A percentile compares a stretch with the other conserved stretches of the same genome.
Evolutionary conservation across 192 early-diverging fungal species (phyloP).

Genomic region (Umbelopsis isabellina): DNA sequence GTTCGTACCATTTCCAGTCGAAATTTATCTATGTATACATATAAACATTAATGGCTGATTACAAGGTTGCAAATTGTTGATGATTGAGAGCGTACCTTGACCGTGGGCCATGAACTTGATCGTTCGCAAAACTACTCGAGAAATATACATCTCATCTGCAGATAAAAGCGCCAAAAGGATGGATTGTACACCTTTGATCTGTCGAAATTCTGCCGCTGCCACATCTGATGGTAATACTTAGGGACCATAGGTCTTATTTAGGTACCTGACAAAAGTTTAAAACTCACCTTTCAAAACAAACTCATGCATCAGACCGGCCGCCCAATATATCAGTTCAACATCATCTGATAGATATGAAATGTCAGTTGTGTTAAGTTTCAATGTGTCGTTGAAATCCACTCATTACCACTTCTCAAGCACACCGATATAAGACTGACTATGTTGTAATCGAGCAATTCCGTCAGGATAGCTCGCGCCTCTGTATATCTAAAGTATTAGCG

Average conservation of each 20-base stretch:
- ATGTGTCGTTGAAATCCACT: not conserved
- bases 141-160: conserved; percentile 66
- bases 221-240: conserved; percentile 50
- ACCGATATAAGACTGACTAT: conserved; percentile 68
- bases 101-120: conserved; percentile 70
- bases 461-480: conserved; percentile 52
- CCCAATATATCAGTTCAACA: conserved; percentile 78
- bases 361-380: not conserved
- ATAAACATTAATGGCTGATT: conserved; percentile 6
- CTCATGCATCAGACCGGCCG: conserved; percentile 79
- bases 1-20: conserved; percentile 63
- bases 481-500: conserved; percentile 7
- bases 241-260: not conserved
- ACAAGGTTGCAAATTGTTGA: not conserved
- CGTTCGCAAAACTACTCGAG: conserved; percentile 68
- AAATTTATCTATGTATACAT: conserved; percentile 44
- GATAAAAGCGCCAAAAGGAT: conserved; percentile 61
- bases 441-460: conserved; percentile 60
- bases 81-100: conserved; percentile 45
- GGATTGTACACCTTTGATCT: conserved; percentile 60
- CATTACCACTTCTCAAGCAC: conserved; percentile 66
- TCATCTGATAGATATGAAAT: conserved; percentile 58
- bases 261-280: not conserved
- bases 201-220: conserved; percentile 58
- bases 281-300: conserved; percentile 64